These are phyloP conservation scores for Russula earlei DNA, from an alignment of 768 basidiomycete species.

Conservation along the genomic window DNA sequence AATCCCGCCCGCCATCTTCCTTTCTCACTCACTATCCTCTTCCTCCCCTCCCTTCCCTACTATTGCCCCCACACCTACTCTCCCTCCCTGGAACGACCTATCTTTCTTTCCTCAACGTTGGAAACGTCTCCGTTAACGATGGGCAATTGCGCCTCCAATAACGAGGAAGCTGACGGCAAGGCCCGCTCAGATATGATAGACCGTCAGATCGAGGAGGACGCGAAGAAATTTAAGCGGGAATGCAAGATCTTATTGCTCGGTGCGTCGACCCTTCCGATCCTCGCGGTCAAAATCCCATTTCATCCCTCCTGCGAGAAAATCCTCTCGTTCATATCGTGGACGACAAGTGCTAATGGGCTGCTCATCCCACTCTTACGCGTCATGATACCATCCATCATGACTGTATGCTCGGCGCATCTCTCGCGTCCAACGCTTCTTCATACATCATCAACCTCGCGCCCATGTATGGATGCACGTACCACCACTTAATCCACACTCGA, in stretches of 20 bases:
- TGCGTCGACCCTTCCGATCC: conserved; percentile 28
- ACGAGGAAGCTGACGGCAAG: conserved; percentile 46
- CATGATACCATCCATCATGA: too few relatives aligned
- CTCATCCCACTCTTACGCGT: too few relatives aligned
- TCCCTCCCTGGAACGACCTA: not conserved
- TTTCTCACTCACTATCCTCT: not conserved
- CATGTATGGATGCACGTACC: not conserved
- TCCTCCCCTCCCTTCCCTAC: not conserved
- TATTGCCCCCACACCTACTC: not conserved
- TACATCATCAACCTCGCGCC: not conserved
- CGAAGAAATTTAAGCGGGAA: conserved; percentile 69
- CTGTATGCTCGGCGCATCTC: too few relatives aligned
- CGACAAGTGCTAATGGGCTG: not conserved
- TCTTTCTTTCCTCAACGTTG: not conserved
- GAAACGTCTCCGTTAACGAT: conserved; percentile 27
- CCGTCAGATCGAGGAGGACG: conserved; percentile 79
- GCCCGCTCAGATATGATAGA: conserved; percentile 69
- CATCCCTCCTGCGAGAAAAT: not conserved
- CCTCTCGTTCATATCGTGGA: too few relatives aligned
- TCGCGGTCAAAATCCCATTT: too few relatives aligned
- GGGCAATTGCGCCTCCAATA: conserved; percentile 60
- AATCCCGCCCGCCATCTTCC: not conserved
- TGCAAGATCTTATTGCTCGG: conserved; percentile 92
- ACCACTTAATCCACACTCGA: too few relatives aligned
- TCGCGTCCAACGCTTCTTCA: not conserved